Evolutionary conservation across 225 moss, liverwort and hornwort species (phyloP).

Genomic region (Neckera pumila): DNA sequence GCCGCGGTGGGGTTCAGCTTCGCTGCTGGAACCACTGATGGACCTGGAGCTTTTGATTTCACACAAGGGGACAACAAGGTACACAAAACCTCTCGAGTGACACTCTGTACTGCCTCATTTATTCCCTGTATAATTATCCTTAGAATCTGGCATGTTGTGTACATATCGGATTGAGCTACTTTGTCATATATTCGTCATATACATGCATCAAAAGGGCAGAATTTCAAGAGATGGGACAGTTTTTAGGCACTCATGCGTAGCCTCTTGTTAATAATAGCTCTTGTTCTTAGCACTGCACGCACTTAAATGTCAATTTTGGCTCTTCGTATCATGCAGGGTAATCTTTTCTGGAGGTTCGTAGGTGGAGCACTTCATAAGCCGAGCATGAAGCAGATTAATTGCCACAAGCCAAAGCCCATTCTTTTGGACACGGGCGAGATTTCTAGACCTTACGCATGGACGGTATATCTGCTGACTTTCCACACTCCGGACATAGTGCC

Average conservation of each 20-base stretch:
- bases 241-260: neutral
- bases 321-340: constrained; percentile 19
- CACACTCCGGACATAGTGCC: neutral
- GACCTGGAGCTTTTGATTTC: constrained; percentile 79
- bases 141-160: neutral
- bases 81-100: neutral
- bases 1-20: constrained; percentile 84
- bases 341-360: constrained; percentile 69
- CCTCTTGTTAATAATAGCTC: neutral
- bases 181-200: neutral
- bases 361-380: constrained; percentile 59
- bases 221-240: too few relatives aligned
- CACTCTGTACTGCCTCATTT: neutral
- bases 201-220: too few relatives aligned
- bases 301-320: neutral
- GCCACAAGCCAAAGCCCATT: constrained; percentile 77
- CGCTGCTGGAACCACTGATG: constrained; percentile 85
- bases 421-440: constrained; percentile 71
- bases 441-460: constrained; percentile 60
- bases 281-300: neutral
- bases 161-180: neutral
- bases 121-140: neutral
- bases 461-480: constrained; percentile 13
- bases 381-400: constrained; percentile 39
- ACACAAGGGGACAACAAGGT: constrained; percentile 69